Percentiles rank a stretch among this genome's conserved stretches.
Evolutionary conservation across 2,329 filamentous ascomycete genomes (phyloP).

Genomic region (Colletotrichum tofieldiae): DNA sequence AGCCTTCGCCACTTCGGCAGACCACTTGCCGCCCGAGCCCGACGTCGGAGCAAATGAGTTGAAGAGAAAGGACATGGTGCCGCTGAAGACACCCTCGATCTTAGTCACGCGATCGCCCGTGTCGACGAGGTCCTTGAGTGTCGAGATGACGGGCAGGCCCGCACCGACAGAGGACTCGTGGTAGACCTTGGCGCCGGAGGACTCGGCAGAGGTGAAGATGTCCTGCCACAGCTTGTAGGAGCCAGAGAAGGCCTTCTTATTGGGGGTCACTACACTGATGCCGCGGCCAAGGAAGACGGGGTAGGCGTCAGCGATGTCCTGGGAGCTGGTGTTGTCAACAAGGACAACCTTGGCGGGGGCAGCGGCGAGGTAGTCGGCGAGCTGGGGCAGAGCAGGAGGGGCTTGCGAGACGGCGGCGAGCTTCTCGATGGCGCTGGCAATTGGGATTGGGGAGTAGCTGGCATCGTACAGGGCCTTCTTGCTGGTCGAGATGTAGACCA

Average conservation of each 20-base stretch:
- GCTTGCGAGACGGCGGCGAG: constrained; percentile 76
- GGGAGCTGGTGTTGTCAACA: constrained; percentile 96
- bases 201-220: constrained; percentile 83
- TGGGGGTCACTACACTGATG: constrained; percentile 94
- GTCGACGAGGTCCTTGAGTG: constrained; percentile 92
- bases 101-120: constrained; percentile 93
- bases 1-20: constrained; percentile 90
- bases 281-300: constrained; percentile 85
- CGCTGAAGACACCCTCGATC: constrained; percentile 97
- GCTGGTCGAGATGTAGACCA: constrained; percentile 90
- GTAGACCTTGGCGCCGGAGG: constrained; percentile 86
- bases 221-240: constrained; percentile 86
- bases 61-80: constrained; percentile 98
- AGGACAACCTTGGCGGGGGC: constrained; percentile 86
- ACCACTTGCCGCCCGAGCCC: constrained; percentile 86
- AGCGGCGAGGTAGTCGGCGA: constrained; percentile 83
- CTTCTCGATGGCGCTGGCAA: constrained; percentile 73
- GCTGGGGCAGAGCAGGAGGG: constrained; percentile 77
- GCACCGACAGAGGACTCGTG: constrained; percentile 97
- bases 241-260: constrained; percentile 97
- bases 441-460: constrained; percentile 78
- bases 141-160: constrained; percentile 93
- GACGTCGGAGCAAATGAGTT: constrained; percentile 93
- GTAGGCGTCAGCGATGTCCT: constrained; percentile 87
- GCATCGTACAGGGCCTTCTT: constrained; percentile 84